Conservation (phyloP, 164 flowering plant species). For the Litsea cubeba region DNA sequence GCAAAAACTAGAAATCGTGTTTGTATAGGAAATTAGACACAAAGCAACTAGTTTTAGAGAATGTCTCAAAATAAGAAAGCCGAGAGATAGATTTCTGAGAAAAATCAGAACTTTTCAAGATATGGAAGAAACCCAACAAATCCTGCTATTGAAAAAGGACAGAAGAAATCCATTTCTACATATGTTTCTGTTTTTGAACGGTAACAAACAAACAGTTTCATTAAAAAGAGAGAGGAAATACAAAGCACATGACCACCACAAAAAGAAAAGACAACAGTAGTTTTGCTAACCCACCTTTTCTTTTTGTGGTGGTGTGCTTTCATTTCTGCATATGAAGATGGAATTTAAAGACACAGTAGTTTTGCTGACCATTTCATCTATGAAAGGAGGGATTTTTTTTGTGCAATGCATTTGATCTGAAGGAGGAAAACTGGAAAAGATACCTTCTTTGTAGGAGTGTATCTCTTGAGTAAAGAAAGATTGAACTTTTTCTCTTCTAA, state of each 20-base stretch:
- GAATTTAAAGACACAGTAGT: too few species aligned
- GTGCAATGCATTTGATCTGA: background rate
- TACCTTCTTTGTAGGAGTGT: background rate
- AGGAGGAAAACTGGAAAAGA: background rate
- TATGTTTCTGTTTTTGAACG: too few species aligned
- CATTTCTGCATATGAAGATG: too few species aligned
- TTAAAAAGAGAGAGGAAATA: too few species aligned
- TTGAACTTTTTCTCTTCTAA: background rate
- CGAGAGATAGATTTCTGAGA: background rate
- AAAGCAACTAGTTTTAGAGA: background rate
- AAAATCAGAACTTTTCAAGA: background rate
- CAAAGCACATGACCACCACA: too few species aligned
- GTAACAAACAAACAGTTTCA: too few species aligned
- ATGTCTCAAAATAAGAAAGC: too few species aligned
- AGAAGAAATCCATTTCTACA: background rate
- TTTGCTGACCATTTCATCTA: background rate
- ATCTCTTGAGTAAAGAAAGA: background rate
- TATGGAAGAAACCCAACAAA: background rate
- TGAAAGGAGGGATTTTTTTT: background rate
- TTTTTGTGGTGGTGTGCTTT: too few species aligned
- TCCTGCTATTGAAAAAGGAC: too few species aligned
- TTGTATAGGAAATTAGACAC: background rate
- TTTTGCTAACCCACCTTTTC: background rate
- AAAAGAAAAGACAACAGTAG: background rate
- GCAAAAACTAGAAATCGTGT: background rate